Base-by-base conservation (phyloP, 805 yeast genomes). In the Candida berthetii region DNA sequence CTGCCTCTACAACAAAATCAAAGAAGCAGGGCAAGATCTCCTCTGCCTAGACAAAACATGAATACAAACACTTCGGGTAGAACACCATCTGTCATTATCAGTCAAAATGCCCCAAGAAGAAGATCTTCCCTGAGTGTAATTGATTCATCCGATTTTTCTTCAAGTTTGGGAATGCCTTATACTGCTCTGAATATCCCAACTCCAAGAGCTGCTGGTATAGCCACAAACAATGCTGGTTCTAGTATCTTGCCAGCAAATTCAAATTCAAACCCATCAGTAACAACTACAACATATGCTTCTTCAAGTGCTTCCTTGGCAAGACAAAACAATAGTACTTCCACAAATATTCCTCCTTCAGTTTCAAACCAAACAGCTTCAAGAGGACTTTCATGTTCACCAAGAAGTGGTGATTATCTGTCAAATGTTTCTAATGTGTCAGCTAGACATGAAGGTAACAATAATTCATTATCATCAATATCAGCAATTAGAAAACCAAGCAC, bases 401-500 rank as follows among this genome's bases (percentile, higher is more conserved):
- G 29, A 27, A 27, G 29, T 13, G 29, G 29, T 27, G 29, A 9
- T 13, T 27, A 27, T 13, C 29, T 27, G n/a, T 4, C 29, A 10
- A 27, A 27, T 13, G 29, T 5, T 4, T 27, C 29, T 4, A 27
- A 4, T 27, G 29, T 10, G 4, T 27, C 29, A 27, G 29, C 29
- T 11, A 27, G 29, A 27, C 29, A n/a, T n/a, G n/a, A n/a, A n/a
- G n/a, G 19, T 10, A 31, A 31, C 7, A 31, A 19, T 31, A 19
- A 31, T 7, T 19, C 27, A 7, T 13, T 8, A 5, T 45, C 51
- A 19, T 42, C 42, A 4, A 16, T 45, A n/a, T 42, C 42, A 3
- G 15, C 46, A 15, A 35, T 39, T 13, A 47, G 50, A 40, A 39
- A 52, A 34, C 58, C 65, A 32, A 63, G 62, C 31, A 64, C 69